Base-by-base conservation (phyloP, 768 basidiomycete species). In the Phaffia tasmanica region DNA sequence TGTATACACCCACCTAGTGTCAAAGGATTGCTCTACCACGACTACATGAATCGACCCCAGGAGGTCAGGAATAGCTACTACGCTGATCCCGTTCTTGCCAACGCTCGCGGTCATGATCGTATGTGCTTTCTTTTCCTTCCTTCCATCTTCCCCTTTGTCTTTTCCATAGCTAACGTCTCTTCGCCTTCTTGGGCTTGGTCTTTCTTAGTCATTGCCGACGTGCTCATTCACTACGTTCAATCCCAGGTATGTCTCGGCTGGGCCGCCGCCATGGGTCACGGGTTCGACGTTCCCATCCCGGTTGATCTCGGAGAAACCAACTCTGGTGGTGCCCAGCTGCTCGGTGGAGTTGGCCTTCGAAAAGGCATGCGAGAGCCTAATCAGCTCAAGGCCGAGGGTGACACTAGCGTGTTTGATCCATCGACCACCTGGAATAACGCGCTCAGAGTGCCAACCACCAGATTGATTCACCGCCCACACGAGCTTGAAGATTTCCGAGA, bases 191-290 rank as follows among this genome's bases (percentile, higher is more conserved):
- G 42, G 23, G 29, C 11, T 54, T 42, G n/a, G n/a, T n/a, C 35
- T 58, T 49, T n/a, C 56, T 21, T 46, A 67, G 65, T 97, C 57
- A 81, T 99, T 71, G 79, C 88, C n/a, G 95, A 98, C 75, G 83
- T 90, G n/a, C 81, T 99, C 70, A 81, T 87, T 70, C 83, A 89
- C 7, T 99, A 92, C 78, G 82, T 99, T 76, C 87, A 97, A 77
- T 81, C 83, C 23, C 90, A 94, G 76, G 84, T 89, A 64, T 99
- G 94, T 76, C 77, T 81, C 8, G 85, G 87, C 1, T 98, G 94
- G 94, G 80, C 79, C 11, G 72, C 77, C 11, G 83, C 84, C 0
- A 83, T 81, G 32, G 87, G 87, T 3, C 78, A 80, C 47, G 81
- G 85, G 1, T 86, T 80, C 72, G 86, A 87, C 63, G 80, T 81